Base-by-base conservation (phyloP, 2,329 filamentous ascomycete species). In the Stemphylium vesicarium region DNA sequence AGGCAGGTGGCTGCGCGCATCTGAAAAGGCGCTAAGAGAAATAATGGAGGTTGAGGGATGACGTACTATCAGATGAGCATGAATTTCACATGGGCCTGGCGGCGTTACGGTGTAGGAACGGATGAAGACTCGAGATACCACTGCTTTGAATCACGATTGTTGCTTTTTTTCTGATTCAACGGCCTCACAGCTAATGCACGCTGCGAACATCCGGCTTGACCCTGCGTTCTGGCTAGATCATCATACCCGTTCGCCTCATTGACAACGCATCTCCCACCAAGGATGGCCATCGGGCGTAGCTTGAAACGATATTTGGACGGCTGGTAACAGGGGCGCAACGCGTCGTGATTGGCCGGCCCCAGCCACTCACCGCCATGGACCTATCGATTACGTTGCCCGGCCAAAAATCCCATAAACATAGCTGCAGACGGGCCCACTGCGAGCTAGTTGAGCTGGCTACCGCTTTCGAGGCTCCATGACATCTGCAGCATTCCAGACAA, bases 1-100 rank as follows among this genome's bases (percentile, higher is more conserved):
- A 64, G 90, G 88, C 5, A 80, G 89, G 62, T 94, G 90, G 90
- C 86, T 87, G 76, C 84, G 85, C 62, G 87, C 87, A 15, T 86
- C 85, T n/a, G 89, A 92, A 69, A 77, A 79, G 8, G 82, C 77
- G 12, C 72, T 92, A 72, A 85, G 78, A 68, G 81, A 84, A 54
- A 85, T 90, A 76, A 70, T 92, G 63, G 85, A 87, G 60, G 78
- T 86, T 13, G 75, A 82, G 63, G 32, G 49, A 42, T 60, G 58
- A 63, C 15, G 32, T 33, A 42, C 40, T n/a, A n/a, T 36, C 18
- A 15, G 24, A 26, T 24, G 31, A 13, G 44, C 22, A 24, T 10
- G 39, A 16, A 32, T 16, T 24, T 41, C 35, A 24, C 13, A 31
- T 38, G 20, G 26, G 24, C 33, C 13, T 50, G 41, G 15, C 37